Evolutionary conservation across 805 yeast genomes (phyloP), one percentile per base, ranked within the genome.

Genomic region (Barnettozyma botsteinii): DNA sequence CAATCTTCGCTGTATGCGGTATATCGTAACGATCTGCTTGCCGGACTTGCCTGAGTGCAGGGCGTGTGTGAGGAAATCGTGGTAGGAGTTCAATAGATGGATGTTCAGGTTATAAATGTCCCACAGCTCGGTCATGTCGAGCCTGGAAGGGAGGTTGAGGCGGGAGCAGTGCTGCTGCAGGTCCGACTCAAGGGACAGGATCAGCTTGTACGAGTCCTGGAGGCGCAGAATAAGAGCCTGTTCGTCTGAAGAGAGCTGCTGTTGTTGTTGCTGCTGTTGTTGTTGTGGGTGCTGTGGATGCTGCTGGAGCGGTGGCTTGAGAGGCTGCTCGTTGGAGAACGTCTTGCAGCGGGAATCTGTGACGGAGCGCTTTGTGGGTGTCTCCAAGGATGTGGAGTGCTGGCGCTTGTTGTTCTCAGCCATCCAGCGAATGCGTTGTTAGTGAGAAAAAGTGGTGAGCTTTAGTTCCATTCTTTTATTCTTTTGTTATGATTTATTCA

Each of bases 1-100:
- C 67, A 85, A 69, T 50, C 93, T 66, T 51, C 91, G 69, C 26
- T 85, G 85, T 31, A 85, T 82, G 57, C 87, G 77, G 57, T 85
- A 84, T 30, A 82, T 74, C 47, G 81, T 82, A 7, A 85, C 85
- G 35, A 85, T 76, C 49, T 83, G 85, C 54, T 77, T 79, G 3
- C 93, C 93, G 3, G 88, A 78, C 55, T 77, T 80, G 25, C 83
- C 80, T 14, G 88, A 87, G 36, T 80, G 74, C 46, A 82, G 65
- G 1, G 89, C 85, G 15, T 84, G 79, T 12, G 81, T 71, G 30
- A 83, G 59, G 50, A 83, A 83, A 49, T 82, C 87, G 46, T 80
- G 77, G 54, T 83, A 84, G 50, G 81, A 75, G 57, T 84, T 85
- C 41, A 83, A 62, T 28, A 84, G 60, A 24, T 77, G 77, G 14